Conservation (phyloP, 768 basidiomycete genomes). For the Pulveroboletus ravenelii region DNA sequence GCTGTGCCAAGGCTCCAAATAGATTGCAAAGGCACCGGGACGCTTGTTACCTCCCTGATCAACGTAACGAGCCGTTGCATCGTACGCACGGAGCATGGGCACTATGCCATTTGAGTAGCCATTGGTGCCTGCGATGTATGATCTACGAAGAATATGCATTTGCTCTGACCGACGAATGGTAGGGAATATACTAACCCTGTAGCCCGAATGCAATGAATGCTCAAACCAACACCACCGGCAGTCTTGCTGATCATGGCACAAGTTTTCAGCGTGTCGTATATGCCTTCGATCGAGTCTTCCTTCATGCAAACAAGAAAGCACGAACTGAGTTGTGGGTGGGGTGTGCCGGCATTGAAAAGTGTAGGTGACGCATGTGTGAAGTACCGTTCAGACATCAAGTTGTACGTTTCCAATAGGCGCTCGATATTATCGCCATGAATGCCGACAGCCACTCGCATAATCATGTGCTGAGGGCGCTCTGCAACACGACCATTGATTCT, state of each 20-base stretch:
- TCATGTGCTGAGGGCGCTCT: slow-evolving; percentile 97
- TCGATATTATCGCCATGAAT: slow-evolving; percentile 91
- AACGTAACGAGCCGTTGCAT: slow-evolving; percentile 97
- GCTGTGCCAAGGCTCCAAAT: slow-evolving; percentile 98
- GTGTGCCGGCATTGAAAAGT: slow-evolving; percentile 97
- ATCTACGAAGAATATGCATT: slow-evolving; percentile 41
- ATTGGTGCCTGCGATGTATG: slow-evolving; percentile 98
- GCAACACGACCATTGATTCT: slow-evolving; percentile 92
- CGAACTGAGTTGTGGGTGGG: slow-evolving; percentile 89
- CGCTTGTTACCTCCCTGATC: slow-evolving; percentile 99
- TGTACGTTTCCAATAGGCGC: slow-evolving; percentile 85
- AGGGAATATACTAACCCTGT: slow-evolving; percentile 61
- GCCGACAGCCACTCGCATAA: slow-evolving; percentile 99
- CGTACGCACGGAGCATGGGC: slow-evolving; percentile 97
- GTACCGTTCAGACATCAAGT: slow-evolving; percentile 96
- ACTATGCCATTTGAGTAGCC: slow-evolving; percentile 99
- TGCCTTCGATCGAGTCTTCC: slow-evolving; percentile 98
- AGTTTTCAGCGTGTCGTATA: slow-evolving; percentile 96
- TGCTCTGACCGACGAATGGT: background rate
- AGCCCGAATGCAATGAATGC: slow-evolving; percentile 94
- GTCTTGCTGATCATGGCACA: slow-evolving; percentile 99
- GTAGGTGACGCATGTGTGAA: slow-evolving; percentile 99
- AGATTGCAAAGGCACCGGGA: slow-evolving; percentile 97
- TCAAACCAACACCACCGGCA: slow-evolving; percentile 95
- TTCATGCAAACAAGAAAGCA: slow-evolving; percentile 99